Conservation (phyloP, 495 filamentous ascomycete genomes). For the Lophiotrema nucula region DNA sequence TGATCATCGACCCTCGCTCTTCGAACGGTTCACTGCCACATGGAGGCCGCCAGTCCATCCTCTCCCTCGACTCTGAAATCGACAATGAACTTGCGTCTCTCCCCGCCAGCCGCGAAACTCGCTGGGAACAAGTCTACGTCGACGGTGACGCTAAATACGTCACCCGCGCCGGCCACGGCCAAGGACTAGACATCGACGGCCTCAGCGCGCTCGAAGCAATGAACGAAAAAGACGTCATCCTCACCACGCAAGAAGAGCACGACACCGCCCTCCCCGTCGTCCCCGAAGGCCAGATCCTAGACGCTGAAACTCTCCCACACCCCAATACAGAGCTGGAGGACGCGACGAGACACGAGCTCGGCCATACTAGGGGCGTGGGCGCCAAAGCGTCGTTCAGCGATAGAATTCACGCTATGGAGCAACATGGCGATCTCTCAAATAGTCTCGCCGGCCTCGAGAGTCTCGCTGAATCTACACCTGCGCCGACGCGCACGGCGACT, state of each 20-base stretch:
- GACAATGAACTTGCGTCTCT: slow-evolving; percentile 28
- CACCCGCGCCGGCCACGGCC: slow-evolving; percentile 6
- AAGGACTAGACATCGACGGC: too few relatives aligned
- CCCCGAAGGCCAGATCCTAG: slow-evolving; percentile 13
- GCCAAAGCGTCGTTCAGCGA: slow-evolving; percentile 32
- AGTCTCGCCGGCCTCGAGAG: slow-evolving; percentile 25
- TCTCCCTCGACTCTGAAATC: slow-evolving; percentile 30
- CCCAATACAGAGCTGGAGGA: not conserved
- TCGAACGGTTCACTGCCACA: too few relatives aligned
- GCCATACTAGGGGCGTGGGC: not conserved
- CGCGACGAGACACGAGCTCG: not conserved
- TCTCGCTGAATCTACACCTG: not conserved
- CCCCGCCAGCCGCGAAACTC: slow-evolving; percentile 26
- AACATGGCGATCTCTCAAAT: not conserved
- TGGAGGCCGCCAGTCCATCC: slow-evolving; percentile 19
- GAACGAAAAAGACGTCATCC: slow-evolving; percentile 23
- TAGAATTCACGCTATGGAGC: slow-evolving; percentile 20
- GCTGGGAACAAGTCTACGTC: slow-evolving; percentile 35
- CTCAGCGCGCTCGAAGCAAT: slow-evolving; percentile 22
- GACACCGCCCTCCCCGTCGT: slow-evolving; percentile 19
- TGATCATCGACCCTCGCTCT: slow-evolving; percentile 15
- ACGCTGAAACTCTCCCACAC: slow-evolving; percentile 14
- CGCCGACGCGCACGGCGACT: slow-evolving; percentile 5
- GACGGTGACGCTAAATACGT: slow-evolving; percentile 30
- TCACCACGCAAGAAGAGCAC: slow-evolving; percentile 26